Percentiles rank a stretch among this genome's conserved stretches.
Conservation (phyloP, 768 basidiomycete genomes). For the Auricularia cornea region DNA sequence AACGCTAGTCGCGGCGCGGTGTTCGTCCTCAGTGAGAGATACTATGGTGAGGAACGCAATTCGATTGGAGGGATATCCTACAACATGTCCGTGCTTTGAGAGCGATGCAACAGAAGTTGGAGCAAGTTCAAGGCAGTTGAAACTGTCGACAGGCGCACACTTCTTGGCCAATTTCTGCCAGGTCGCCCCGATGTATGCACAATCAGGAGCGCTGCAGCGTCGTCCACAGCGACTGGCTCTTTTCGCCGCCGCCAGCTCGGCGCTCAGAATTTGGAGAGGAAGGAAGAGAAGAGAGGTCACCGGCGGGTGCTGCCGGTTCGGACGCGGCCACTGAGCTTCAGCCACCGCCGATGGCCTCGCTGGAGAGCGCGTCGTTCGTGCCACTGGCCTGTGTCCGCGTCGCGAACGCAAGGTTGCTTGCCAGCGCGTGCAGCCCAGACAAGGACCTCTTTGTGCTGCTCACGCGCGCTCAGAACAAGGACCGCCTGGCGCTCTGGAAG, state of each 20-base stretch:
- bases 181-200: constrained; percentile 76
- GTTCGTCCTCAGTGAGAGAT: too few relatives aligned
- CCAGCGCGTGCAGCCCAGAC: constrained; percentile 73
- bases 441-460: constrained; percentile 70
- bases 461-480: constrained; percentile 56
- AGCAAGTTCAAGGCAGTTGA: constrained; percentile 77
- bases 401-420: constrained; percentile 37
- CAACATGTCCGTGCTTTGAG: background rate
- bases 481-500: constrained; percentile 72
- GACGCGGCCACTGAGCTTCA: too few relatives aligned
- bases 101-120: constrained; percentile 59
- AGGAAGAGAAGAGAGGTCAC: too few relatives aligned
- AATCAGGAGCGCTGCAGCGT: constrained; percentile 77
- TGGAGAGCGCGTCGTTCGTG: too few relatives aligned
- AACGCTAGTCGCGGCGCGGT: too few relatives aligned
- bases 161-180: constrained; percentile 68
- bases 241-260: constrained; percentile 30
- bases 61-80: background rate
- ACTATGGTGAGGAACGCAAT: too few relatives aligned
- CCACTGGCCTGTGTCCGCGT: too few relatives aligned
- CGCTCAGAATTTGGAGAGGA: too few relatives aligned
- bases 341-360: too few relatives aligned
- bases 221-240: constrained; percentile 81
- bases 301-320: too few relatives aligned
- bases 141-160: constrained; percentile 57